A percentile compares a stretch with the other conserved stretches of the same genome.
phyloP scores from a whole-genome alignment of 306 rosid species.

The Sicyos baderoa region DNA sequence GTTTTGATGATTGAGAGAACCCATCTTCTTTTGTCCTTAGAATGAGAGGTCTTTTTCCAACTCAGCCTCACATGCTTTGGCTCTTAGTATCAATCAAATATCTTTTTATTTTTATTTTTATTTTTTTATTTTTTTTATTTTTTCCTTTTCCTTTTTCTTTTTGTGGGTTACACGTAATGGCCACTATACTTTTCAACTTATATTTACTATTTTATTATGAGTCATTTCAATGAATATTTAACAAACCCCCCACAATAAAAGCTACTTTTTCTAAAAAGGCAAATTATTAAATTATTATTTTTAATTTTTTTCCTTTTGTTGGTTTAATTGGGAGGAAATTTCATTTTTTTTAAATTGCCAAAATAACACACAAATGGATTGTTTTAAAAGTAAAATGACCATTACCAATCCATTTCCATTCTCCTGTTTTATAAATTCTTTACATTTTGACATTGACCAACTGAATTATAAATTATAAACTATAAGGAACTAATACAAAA shows the following conservation, averaged over 20 bases:
- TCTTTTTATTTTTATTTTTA: too few species aligned
- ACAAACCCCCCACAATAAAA: constrained; percentile 1
- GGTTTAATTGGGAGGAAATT: background rate
- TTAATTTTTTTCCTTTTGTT: background rate
- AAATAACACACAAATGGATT: background rate
- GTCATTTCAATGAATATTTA: background rate
- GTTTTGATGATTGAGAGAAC: constrained; percentile 1
- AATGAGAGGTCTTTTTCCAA: constrained; percentile 30
- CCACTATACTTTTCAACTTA: constrained; percentile 27
- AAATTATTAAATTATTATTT: too few species aligned
- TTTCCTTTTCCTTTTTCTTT: constrained; percentile 19
- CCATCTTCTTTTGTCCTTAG: constrained; percentile 20
- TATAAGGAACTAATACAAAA: too few species aligned
- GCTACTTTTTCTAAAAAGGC: constrained; percentile 14
- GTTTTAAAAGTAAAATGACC: background rate
- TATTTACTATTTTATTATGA: background rate
- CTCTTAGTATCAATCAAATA: background rate
- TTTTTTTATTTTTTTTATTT: too few species aligned
- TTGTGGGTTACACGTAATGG: constrained; percentile 38
- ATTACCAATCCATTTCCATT: too few species aligned
- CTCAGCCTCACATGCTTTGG: constrained; percentile 45
- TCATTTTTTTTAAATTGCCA: too few species aligned
- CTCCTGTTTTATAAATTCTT: too few species aligned
- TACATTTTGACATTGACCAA: too few species aligned
- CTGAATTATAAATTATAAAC: too few species aligned